These are phyloP conservation scores for Aeschynomene evenia DNA, from an alignment of 306 rosid genomes.

Conservation along the genomic window DNA sequence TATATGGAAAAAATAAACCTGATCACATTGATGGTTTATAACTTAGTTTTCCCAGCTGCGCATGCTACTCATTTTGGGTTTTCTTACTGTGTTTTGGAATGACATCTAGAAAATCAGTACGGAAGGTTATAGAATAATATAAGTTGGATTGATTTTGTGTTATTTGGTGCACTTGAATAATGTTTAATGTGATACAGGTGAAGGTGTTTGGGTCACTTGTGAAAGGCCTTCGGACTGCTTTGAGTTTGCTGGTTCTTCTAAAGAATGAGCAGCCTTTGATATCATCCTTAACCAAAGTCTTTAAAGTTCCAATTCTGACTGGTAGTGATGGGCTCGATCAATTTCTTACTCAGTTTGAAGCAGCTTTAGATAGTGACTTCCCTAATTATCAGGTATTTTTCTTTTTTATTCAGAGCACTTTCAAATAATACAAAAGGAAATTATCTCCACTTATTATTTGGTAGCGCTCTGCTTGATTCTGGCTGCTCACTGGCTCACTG, in stretches of 20 bases:
- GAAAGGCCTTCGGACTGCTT: conserved; percentile 78
- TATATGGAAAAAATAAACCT: background rate
- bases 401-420: background rate
- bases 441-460: background rate
- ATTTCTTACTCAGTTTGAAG: conserved; percentile 87
- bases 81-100: conserved; percentile 1
- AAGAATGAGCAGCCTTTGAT: conserved; percentile 57
- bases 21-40: background rate
- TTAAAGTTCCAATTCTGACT: conserved; percentile 58
- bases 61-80: background rate
- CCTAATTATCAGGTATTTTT: conserved; percentile 70
- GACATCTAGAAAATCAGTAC: background rate
- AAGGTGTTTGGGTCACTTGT: conserved; percentile 82
- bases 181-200: conserved; percentile 56
- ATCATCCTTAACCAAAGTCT: conserved; percentile 50
- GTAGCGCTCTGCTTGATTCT: too few relatives aligned
- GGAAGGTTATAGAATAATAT: background rate
- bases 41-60: background rate
- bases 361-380: conserved; percentile 85
- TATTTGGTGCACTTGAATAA: conserved; percentile 4
- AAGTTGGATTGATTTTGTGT: background rate
- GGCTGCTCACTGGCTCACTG: too few relatives aligned
- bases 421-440: background rate
- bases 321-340: conserved; percentile 72
- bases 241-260: conserved; percentile 64